These are phyloP conservation scores for Fusarium zealandicum DNA, from an alignment of 2,329 filamentous ascomycete species.

Conservation along the genomic window DNA sequence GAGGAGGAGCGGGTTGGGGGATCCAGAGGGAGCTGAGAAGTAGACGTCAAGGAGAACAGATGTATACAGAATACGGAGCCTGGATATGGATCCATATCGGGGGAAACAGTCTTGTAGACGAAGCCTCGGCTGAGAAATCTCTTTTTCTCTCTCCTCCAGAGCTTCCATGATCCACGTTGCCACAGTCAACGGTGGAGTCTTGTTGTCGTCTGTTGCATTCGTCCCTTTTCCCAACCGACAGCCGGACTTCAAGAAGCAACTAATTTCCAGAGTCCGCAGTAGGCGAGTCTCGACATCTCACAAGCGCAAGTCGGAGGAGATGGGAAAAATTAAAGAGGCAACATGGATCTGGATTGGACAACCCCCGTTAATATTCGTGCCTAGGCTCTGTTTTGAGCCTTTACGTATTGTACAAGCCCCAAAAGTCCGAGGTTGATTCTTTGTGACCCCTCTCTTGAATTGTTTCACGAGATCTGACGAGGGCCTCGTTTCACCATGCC, in stretches of 20 bases:
- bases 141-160: constrained; percentile 2
- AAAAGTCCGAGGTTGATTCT: neutral
- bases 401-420: neutral
- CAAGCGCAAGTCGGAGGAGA: constrained; percentile 7
- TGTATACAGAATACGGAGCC: neutral
- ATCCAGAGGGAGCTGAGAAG: constrained; percentile 16
- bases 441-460: constrained; percentile 4
- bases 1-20: neutral
- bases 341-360: constrained; percentile 2
- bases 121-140: constrained; percentile 20
- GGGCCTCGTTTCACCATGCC: neutral
- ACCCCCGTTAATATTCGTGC: constrained; percentile 7
- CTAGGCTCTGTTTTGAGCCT: constrained; percentile 7
- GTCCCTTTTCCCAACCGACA: constrained; percentile 21
- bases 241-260: constrained; percentile 38
- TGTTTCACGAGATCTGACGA: constrained; percentile 4
- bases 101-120: neutral
- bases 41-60: constrained; percentile 9
- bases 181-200: constrained; percentile 37
- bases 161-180: constrained; percentile 34
- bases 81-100: neutral
- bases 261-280: constrained; percentile 35
- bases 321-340: constrained; percentile 7
- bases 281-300: constrained; percentile 32
- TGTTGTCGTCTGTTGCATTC: neutral